These are phyloP conservation scores for Nymphaea colorata DNA, from an alignment of 164 flowering plant genomes.

Conservation along the genomic window DNA sequence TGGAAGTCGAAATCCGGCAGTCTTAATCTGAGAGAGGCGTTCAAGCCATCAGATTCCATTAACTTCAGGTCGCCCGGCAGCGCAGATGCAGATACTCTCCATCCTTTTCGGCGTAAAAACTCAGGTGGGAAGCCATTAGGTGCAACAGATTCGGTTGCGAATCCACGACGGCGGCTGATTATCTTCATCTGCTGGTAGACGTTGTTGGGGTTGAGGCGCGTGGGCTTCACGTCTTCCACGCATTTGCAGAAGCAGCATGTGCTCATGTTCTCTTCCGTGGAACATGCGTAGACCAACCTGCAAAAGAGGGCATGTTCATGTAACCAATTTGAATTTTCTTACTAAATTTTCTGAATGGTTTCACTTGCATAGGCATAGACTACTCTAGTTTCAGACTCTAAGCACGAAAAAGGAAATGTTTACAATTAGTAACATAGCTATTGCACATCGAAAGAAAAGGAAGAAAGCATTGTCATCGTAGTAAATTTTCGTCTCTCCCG, in stretches of 20 bases:
- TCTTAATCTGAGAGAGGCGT: conserved; percentile 1
- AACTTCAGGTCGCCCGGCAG: neutral
- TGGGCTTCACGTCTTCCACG: conserved; percentile 23
- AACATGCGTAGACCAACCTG: conserved; percentile 39
- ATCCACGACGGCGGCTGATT: conserved; percentile 1
- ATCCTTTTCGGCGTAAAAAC: conserved; percentile 9
- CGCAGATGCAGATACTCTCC: neutral
- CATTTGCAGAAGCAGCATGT: conserved; percentile 20
- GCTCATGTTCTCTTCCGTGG: conserved; percentile 31
- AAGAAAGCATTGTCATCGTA: conserved; percentile 15
- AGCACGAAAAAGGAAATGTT: too few relatives aligned
- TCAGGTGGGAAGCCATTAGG: conserved; percentile 9
- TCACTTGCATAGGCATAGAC: conserved; percentile 26
- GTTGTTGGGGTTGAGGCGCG: conserved; percentile 24
- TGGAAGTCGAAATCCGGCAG: conserved; percentile 6
- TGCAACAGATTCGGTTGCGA: conserved; percentile 11
- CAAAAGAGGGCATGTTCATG: neutral
- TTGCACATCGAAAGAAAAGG: conserved; percentile 3
- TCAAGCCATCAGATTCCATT: conserved; percentile 1
- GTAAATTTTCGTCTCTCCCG: neutral
- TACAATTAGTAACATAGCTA: too few relatives aligned
- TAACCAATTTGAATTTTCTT: too few relatives aligned
- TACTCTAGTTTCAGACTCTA: conserved; percentile 30
- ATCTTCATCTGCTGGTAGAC: conserved; percentile 33
- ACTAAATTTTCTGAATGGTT: neutral